A percentile compares a stretch with the other conserved stretches of the same genome.
These are phyloP conservation scores for Allium cepa DNA, from an alignment of 106 monocot genomes.

Conservation along the genomic window DNA sequence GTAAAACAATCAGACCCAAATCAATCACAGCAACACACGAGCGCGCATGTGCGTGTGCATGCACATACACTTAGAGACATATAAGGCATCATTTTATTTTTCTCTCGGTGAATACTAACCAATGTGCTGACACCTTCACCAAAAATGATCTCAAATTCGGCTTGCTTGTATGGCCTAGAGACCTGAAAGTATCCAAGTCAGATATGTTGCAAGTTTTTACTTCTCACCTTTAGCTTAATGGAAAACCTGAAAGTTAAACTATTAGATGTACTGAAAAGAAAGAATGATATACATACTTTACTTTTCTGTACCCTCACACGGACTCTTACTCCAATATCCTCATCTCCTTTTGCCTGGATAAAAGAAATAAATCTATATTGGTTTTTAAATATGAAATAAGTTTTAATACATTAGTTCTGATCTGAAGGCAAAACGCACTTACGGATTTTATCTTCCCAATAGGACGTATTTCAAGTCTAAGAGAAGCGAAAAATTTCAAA, in stretches of 20 bases:
- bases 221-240: neutral
- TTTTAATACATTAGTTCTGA: too few species aligned
- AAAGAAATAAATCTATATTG: neutral
- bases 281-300: conserved; percentile 38
- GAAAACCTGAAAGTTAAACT: neutral
- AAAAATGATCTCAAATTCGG: conserved; percentile 97
- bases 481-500: conserved; percentile 95
- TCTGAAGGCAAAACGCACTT: conserved; percentile 8
- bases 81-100: neutral
- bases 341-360: conserved; percentile 64
- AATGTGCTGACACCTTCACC: conserved; percentile 86
- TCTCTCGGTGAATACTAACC: conserved; percentile 26
- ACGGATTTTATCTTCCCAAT: conserved; percentile 98
- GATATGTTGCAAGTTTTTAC: neutral
- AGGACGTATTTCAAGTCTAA: conserved; percentile 93
- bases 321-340: conserved; percentile 63
- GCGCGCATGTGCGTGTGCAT: too few species aligned
- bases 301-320: conserved; percentile 86
- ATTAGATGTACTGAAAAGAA: neutral
- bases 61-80: too few species aligned
- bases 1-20: conserved; percentile 8
- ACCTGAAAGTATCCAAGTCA: conserved; percentile 32
- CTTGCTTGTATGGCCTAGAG: conserved; percentile 96
- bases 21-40: neutral
- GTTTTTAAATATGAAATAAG: too few species aligned